These are phyloP conservation scores for Aspergillus ostianus DNA, from an alignment of 495 filamentous ascomycete species.

Conservation along the genomic window DNA sequence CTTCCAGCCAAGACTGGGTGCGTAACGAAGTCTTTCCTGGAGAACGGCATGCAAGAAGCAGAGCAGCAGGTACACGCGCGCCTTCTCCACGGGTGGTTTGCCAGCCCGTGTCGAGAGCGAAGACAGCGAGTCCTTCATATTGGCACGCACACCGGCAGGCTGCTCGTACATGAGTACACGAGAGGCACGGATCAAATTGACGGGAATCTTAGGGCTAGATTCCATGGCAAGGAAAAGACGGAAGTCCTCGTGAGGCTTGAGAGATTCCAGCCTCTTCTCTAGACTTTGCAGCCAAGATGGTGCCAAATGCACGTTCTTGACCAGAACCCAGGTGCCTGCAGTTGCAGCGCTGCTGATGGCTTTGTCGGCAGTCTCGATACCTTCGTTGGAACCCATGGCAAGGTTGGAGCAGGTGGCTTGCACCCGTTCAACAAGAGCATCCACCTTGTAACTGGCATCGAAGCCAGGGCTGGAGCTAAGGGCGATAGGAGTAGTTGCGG, in stretches of 20 bases:
- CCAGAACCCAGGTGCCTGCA: constrained; percentile 89
- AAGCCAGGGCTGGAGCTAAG: constrained; percentile 94
- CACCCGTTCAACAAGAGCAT: constrained; percentile 83
- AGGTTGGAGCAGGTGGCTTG: constrained; percentile 87
- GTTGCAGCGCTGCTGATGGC: constrained; percentile 91
- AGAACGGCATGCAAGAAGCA: constrained; percentile 96
- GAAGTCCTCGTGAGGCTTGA: constrained; percentile 94
- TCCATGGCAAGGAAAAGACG: constrained; percentile 98
- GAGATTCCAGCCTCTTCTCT: constrained; percentile 91
- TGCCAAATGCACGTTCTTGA: constrained; percentile 99
- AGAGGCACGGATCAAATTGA: constrained; percentile 90
- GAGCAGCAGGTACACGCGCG: constrained; percentile 85
- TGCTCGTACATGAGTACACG: constrained; percentile 98
- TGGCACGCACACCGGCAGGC: constrained; percentile 91
- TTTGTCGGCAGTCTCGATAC: constrained; percentile 87
- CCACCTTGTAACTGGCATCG: constrained; percentile 98
- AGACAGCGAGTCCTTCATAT: constrained; percentile 97
- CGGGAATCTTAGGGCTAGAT: constrained; percentile 92
- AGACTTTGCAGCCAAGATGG: constrained; percentile 94
- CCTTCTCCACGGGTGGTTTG: constrained; percentile 86
- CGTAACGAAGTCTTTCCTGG: constrained; percentile 93
- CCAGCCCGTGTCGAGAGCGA: constrained; percentile 72
- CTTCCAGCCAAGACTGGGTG: constrained; percentile 94
- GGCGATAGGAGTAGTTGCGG: constrained; percentile 80
- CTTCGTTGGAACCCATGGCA: constrained; percentile 98